A percentile compares a stretch with the other conserved stretches of the same genome.
Conservation (phyloP, 2,329 filamentous ascomycete genomes). For the Parastagonospora nodorum region DNA sequence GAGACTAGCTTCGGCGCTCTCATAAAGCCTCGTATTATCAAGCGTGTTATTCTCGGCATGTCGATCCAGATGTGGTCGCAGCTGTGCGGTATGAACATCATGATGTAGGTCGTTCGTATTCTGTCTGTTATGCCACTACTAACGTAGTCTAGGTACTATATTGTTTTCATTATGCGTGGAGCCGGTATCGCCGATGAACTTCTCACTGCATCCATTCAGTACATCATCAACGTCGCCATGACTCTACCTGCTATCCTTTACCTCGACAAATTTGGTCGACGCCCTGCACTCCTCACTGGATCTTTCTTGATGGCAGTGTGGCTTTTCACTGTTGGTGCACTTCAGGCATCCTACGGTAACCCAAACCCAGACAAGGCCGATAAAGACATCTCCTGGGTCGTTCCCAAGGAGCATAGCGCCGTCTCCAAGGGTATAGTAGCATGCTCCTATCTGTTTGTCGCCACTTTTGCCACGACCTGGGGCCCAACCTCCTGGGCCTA, state of each 20-base stretch:
- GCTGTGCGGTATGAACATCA: slow-evolving; percentile 64
- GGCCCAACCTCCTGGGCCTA: slow-evolving; percentile 45
- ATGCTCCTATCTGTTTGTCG: slow-evolving; percentile 52
- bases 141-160: slow-evolving; percentile 46
- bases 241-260: slow-evolving; percentile 66
- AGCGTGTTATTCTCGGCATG: slow-evolving; percentile 63
- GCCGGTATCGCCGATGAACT: slow-evolving; percentile 62
- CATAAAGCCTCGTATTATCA: slow-evolving; percentile 57
- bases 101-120: slow-evolving; percentile 50
- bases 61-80: slow-evolving; percentile 66
- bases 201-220: slow-evolving; percentile 66
- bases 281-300: slow-evolving; percentile 61
- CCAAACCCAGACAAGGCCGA: slow-evolving; percentile 35
- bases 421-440: slow-evolving; percentile 60
- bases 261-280: slow-evolving; percentile 64
- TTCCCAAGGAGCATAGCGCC: slow-evolving; percentile 56
- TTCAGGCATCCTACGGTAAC: slow-evolving; percentile 64
- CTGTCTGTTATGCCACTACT: neutral
- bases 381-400: slow-evolving; percentile 62
- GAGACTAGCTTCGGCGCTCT: slow-evolving; percentile 57
- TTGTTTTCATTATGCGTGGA: slow-evolving; percentile 65
- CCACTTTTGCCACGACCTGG: slow-evolving; percentile 52
- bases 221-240: slow-evolving; percentile 66
- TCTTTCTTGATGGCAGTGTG: slow-evolving; percentile 64
- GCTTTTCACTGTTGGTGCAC: slow-evolving; percentile 63